phyloP scores from a whole-genome alignment of 352 stramenopile genomes.

The Halophytophthora batemanensis region DNA sequence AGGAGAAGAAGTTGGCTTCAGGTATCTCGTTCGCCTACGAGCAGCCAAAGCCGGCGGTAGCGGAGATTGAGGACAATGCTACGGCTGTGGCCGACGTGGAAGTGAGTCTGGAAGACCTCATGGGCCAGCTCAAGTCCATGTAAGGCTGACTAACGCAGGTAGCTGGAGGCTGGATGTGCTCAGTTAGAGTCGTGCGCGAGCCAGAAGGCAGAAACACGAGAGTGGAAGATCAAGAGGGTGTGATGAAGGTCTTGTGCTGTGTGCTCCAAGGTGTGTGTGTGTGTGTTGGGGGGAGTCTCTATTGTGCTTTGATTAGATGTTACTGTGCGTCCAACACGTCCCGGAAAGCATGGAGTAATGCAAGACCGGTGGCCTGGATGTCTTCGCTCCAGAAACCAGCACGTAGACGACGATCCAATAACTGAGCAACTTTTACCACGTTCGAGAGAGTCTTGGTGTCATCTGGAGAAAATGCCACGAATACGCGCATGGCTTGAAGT shows the following conservation, averaged over 20 bases:
- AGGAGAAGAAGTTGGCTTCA: conserved; percentile 33
- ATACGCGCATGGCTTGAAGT: conserved; percentile 34
- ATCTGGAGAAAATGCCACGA: conserved; percentile 25
- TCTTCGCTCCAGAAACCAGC: conserved; percentile 38
- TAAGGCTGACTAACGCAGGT: conserved; percentile 16
- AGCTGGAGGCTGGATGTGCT: conserved; percentile 1
- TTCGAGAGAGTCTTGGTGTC: conserved; percentile 27
- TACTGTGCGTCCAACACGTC: conserved; percentile 33
- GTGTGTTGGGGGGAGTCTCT: conserved; percentile 2
- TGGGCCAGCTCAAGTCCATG: conserved; percentile 75
- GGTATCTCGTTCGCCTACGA: conserved; percentile 66
- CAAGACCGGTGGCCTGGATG: conserved; percentile 29
- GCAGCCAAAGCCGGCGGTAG: conserved; percentile 12
- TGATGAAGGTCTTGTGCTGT: conserved; percentile 4
- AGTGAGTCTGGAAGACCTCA: conserved; percentile 75
- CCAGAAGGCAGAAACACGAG: conserved; percentile 12
- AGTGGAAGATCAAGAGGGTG: conserved; percentile 12
- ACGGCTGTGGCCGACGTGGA: conserved; percentile 26
- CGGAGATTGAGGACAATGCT: conserved; percentile 18
- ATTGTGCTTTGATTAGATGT: conserved; percentile 2
- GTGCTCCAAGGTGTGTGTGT: background rate
- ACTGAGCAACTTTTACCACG: conserved; percentile 31
- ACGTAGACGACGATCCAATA: conserved; percentile 37
- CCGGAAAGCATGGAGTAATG: conserved; percentile 40
- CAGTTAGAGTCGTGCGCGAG: background rate